Evolutionary conservation across 148 eudicot genomes (phyloP), one percentile per base, ranked within the genome.

Genomic region (Nepenthes mirabilis): DNA sequence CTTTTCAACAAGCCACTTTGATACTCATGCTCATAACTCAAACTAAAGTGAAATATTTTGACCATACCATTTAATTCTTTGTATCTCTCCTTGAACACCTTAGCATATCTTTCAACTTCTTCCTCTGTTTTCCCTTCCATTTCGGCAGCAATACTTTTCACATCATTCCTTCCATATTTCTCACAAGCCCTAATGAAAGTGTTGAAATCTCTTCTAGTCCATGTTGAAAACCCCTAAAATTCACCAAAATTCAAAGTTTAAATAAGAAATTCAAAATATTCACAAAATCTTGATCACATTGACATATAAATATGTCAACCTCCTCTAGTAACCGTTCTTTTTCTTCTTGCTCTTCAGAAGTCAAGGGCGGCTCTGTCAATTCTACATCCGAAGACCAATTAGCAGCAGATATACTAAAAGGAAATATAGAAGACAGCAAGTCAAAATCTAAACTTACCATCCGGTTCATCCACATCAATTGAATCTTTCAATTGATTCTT

Each of bases 271-370:
- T 36, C 33, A 9, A 57, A 55, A 60, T 2, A 47, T 37, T 12
- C 10, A 55, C 9, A 23, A 51, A 37, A 48, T 11, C 10, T 36
- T n/a, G 47, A 55, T 32, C 32, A 32, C 36, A 34, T 13, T 9
- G 8, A 55, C 36, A 32, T 33, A 33, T 34, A 56, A 14, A 47
- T 35, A 10, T 6, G 63, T 58, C 56, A 34, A 83, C 96, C 78
- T 85, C 87, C 67, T 88, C 96, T 65, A 93, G 68, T 36, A 93
- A 66, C 12, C 52, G 79, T 72, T 93, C 99, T 70, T 93, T 93
- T 65, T 93, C 99, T 58, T 89, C 97, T 69, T 93, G 99, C 71
- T 93, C 99, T 70, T 89, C 97, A 69, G 97, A 81, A 51, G 97
- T 89, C 80, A 93, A 79, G 5, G 96, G 99, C 55, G 97, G 95